Base-by-base conservation (phyloP, 768 basidiomycete genomes). In the Lactifluus volemus region DNA sequence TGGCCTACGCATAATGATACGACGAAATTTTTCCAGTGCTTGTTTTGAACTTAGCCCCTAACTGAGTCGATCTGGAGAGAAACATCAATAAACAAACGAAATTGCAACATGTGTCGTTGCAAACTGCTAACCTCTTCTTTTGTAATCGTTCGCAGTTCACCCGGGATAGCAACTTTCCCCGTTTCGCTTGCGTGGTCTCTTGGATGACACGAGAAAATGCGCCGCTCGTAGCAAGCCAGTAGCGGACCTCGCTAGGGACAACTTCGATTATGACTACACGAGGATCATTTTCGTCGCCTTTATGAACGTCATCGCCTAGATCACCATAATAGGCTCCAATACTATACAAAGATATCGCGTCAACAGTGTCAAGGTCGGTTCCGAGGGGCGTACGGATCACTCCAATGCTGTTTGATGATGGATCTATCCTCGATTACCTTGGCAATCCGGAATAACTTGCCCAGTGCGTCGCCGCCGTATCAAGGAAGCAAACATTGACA, bases 301-400 rank as follows among this genome's bases (percentile, higher is more conserved):
- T 86, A 71, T 94, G 92, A 6, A 87, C 74, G 17, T 89, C 89
- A 65, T 96, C 92, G 36, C 85, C 85, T 57, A 94, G 76, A 69
- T 96, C 87, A 41, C 89, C 91, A 67, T 95, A 95, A 79, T 91
- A 97, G 0, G 85, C 87, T 9, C 79, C 71, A 36, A 82, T 76
- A 3, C 87, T 89, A 51, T 5, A 21, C 32, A 17, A 5, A 14
- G 29, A 47, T 25, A 15, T 25, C 7, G 17, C 6, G 49, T 50
- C 25, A 29, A 32, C 12, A 5, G 5, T 4, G 15, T 6, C 32
- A 3, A 25, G 14, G n/a, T 11, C 29, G 3, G 34, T 25, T 14
- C 36, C 34, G 25, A 71, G 77, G 56, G 25, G 82, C 85, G 72
- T 70, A 63, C 74, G 66, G n/a, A 74, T 82, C 17, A 54, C 53